Evolutionary conservation across 2,329 filamentous ascomycete genomes (phyloP).

Genomic region (Botrytis pseudocinerea): DNA sequence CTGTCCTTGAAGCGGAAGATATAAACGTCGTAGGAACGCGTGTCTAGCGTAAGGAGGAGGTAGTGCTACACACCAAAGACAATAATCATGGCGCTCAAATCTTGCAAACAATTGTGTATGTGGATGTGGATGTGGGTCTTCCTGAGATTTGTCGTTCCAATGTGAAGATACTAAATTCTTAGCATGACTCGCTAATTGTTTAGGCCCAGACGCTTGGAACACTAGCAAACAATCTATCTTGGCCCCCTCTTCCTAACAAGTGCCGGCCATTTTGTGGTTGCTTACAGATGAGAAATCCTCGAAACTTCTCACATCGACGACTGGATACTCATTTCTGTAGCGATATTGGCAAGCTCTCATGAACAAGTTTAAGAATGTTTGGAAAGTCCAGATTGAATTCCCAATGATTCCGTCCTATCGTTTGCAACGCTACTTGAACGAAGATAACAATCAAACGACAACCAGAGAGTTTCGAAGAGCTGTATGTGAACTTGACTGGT

Average conservation of each 20-base stretch:
- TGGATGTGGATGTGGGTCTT: not conserved
- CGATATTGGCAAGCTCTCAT: not conserved
- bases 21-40: not conserved
- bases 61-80: not conserved
- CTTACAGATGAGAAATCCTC: not conserved
- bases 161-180: slow-evolving; percentile 9
- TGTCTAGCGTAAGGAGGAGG: not conserved
- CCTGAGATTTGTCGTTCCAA: not conserved
- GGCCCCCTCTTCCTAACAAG: too few species aligned
- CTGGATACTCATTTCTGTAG: not conserved
- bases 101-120: not conserved
- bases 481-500: not conserved
- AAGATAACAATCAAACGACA: not conserved
- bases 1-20: not conserved
- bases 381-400: not conserved
- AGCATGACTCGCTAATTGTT: slow-evolving; percentile 15
- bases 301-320: not conserved
- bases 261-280: not conserved
- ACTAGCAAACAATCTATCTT: not conserved
- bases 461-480: not conserved
- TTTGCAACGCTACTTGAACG: not conserved
- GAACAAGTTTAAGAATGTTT: not conserved
- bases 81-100: not conserved
- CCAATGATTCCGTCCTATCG: not conserved
- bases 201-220: not conserved